Base-by-base conservation (phyloP, 2,329 filamentous ascomycete genomes). In the Ilyonectria robusta region DNA sequence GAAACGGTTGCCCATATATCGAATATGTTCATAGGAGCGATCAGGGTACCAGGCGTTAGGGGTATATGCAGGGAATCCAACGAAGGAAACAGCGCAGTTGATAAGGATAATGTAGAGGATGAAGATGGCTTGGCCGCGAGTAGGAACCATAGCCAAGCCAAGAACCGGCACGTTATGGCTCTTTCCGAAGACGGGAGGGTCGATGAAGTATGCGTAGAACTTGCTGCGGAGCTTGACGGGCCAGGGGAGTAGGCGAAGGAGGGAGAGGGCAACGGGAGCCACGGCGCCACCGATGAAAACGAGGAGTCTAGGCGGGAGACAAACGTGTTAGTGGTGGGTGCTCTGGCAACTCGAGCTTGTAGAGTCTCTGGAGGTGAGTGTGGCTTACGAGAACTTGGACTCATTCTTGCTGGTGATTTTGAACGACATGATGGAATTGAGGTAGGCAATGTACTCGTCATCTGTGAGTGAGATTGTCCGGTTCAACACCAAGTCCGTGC, bases 101-200 rank as follows among this genome's bases (percentile, higher is more conserved):
- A 84, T 70, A 17, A 73, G 68, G 19, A 83, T 65, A 19, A 85
- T 75, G 53, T 82, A 74, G 11, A 77, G 48, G 37, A 87, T 82
- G 71, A 83, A 86, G 13, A 86, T 58, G 8, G 76, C 72, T 48
- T 86, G 84, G 1, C 84, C 84, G 1, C 79, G 62, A 0, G 82
- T 85, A 0, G 84, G 84, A 0, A 79, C 64, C 7, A 78, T 72
- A 2, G 71, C 77, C 1, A 80, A 44, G 1, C 72, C 74, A 2
- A 76, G 37, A 0, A 72, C 63, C 0, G 78, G 76, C 0, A 71
- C 67, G 8, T 68, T 71, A 31, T 79, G 76, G 19, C 66, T 65
- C 17, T 58, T 69, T 0, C 77, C 78, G n/a, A 74, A 66, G 2
- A 69, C 64, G 0, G 76, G 76, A 1, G 76, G 77, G 23, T 78